phyloP scores from a whole-genome alignment of 352 stramenopile genomes.

The Globisporangium rhizosaccharum region DNA sequence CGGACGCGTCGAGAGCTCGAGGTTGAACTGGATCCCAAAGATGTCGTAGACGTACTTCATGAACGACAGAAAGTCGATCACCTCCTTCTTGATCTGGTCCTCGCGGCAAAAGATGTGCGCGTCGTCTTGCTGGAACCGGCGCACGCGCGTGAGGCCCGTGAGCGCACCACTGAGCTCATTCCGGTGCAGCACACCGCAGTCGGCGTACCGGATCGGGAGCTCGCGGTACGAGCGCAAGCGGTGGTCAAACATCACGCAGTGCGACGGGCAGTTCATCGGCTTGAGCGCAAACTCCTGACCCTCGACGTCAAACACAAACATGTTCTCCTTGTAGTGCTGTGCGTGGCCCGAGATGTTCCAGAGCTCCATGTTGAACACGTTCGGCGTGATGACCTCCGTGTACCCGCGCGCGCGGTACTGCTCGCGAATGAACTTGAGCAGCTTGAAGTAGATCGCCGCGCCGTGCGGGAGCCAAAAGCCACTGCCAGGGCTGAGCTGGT shows the following conservation, averaged over 20 bases:
- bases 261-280: constrained; percentile 98
- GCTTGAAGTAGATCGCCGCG: constrained; percentile 96
- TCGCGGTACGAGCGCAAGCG: constrained; percentile 94
- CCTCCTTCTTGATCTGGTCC: constrained; percentile 94
- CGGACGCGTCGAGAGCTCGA: constrained; percentile 92
- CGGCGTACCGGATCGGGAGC: constrained; percentile 90
- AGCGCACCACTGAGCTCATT: constrained; percentile 95
- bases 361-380: constrained; percentile 97
- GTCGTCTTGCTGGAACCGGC: constrained; percentile 98
- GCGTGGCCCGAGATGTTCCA: constrained; percentile 97
- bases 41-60: constrained; percentile 92
- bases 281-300: constrained; percentile 95
- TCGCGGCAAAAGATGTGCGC: constrained; percentile 97
- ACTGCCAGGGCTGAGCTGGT: constrained; percentile 93
- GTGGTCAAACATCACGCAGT: constrained; percentile 97
- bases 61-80: constrained; percentile 90
- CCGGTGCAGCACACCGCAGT: constrained; percentile 93
- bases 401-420: constrained; percentile 90
- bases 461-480: constrained; percentile 98
- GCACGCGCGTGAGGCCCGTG: constrained; percentile 94
- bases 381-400: constrained; percentile 94
- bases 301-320: constrained; percentile 87
- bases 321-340: constrained; percentile 96
- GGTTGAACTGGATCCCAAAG: constrained; percentile 97
- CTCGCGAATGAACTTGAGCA: constrained; percentile 80